Base-by-base conservation (phyloP, 2,329 filamentous ascomycete genomes). In the Curvularia eragrostidis region DNA sequence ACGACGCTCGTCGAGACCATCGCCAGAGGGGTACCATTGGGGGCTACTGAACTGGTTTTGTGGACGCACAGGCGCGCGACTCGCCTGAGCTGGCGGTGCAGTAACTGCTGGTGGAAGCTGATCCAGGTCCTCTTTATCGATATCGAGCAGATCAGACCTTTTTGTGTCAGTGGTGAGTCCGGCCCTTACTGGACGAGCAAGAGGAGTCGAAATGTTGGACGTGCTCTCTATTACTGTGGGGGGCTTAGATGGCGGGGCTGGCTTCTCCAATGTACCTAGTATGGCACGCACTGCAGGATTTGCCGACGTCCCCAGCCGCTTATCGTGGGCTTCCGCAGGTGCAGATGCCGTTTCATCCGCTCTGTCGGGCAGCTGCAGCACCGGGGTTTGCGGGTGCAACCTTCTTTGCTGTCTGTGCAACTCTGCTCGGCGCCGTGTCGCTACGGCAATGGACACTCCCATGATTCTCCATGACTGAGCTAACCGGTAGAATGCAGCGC, bases 391-490 rank as follows among this genome's bases (percentile, higher is more conserved):
- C 32, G 65, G 61, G 36, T 64, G 69, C 38, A 71, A 52, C 56
- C 56, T 61, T 58, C 72, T 66, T 43, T 56, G 65, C 47, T 63
- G 58, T 54, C 68, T 69, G 55, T 77, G 73, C 50, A 68, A 46
- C 54, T 72, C 71, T 58, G 73, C 74, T 44, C 77, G 71, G 10
- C 73, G 71, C 38, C 67, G 75, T 26, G 86, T 76, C 57, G 85
- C 83, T 56, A 81, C 78, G 2, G 81, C 68, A 52, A 85, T 77
- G 24, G 81, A 79, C 54, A 80, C 78, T 52, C 81, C 82, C 32
- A 87, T 72, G 21, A 88, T 80, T 52, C 80, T 81, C 85, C 85
- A 89, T 19, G 84, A 84, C 61, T 87, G 83, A 30, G 86, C 83
- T 44, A 85, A 74, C 52, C 82, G 79, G 62, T 82, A 77, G 60